phyloP scores from a whole-genome alignment of 2,329 filamentous ascomycete genomes.

The Ustulina deusta region DNA sequence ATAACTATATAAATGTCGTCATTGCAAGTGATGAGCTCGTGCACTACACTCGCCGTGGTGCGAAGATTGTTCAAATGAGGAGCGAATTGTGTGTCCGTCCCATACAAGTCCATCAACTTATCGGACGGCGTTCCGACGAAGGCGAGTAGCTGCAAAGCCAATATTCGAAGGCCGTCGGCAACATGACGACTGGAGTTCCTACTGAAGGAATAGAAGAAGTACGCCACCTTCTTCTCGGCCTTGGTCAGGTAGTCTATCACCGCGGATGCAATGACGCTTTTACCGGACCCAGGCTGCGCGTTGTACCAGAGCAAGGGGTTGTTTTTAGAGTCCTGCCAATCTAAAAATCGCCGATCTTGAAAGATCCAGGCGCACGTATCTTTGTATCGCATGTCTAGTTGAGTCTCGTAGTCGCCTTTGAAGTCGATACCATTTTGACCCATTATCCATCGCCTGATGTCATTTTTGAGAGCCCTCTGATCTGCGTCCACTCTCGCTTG shows the following conservation, averaged over 20 bases:
- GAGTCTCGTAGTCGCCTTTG: constrained; percentile 23
- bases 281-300: constrained; percentile 34
- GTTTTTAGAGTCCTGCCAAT: constrained; percentile 32
- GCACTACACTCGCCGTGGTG: constrained; percentile 15
- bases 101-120: constrained; percentile 26
- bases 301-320: constrained; percentile 35
- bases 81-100: constrained; percentile 26
- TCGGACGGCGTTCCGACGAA: constrained; percentile 26
- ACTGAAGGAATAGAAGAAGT: constrained; percentile 36
- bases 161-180: constrained; percentile 25
- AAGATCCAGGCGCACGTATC: constrained; percentile 29
- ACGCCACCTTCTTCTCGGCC: constrained; percentile 27
- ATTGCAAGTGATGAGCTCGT: constrained; percentile 32
- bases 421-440: constrained; percentile 25
- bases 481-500: constrained; percentile 20
- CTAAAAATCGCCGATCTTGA: constrained; percentile 20
- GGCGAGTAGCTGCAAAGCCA: constrained; percentile 32
- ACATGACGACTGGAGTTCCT: constrained; percentile 17
- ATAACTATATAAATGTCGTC: constrained; percentile 28
- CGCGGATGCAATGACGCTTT: constrained; percentile 33
- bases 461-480: constrained; percentile 20
- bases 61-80: constrained; percentile 27
- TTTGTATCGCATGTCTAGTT: constrained; percentile 25
- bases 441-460: constrained; percentile 32
- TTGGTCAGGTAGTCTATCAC: constrained; percentile 27